Base-by-base conservation (phyloP, 1,284 basidiomycete species). In the Ganoderma leucocontextum region DNA sequence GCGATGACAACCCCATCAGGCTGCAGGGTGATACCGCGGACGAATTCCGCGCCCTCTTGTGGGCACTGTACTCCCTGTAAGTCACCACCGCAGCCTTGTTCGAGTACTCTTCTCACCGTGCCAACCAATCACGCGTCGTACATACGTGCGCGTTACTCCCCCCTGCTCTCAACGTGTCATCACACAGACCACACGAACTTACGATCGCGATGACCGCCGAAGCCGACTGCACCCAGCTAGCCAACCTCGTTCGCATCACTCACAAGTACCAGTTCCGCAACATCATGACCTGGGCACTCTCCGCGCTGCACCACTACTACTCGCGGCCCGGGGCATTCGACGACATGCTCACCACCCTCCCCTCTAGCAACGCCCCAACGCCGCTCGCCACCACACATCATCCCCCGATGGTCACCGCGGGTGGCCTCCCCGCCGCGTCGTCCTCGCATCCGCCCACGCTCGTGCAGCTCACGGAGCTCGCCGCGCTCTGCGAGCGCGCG, bases 251-350 rank as follows among this genome's bases (percentile, higher is more conserved):
- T 22, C 84, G 84, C 12, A 85, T 87, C 65, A 82, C 86, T 5
- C 86, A 88, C 78, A 87, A 88, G 67, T 87, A 88, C 75, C 84
- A 85, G 65, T 87, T 87, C 75, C 80, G 83, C 36, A 82, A 80
- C n/a, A 82, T 85, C 64, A 85, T 86, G 74, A 75, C 69, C 47
- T 87, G 86, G 87, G 82, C 84, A 0, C 78, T 87, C 61, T 71
- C 77, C 57, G 84, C 83, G 22, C 79, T 87, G 60, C 79, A 81
- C 74, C 72, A 73, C 62, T 82, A 77, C 72, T 82, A 81, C 75
- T 78, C 77, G 35, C 80, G 77, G 25, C 77, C 82, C 1, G 63
- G 76, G 38, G 77, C 77, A 25, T 76, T 80, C 66, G 79, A 80
- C 68, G 67, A 74, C 59, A 66, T 72, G 35, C 65, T 69, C 38